Base-by-base conservation (phyloP, 257 asterid species). In the Thymus quinquecostatus region DNA sequence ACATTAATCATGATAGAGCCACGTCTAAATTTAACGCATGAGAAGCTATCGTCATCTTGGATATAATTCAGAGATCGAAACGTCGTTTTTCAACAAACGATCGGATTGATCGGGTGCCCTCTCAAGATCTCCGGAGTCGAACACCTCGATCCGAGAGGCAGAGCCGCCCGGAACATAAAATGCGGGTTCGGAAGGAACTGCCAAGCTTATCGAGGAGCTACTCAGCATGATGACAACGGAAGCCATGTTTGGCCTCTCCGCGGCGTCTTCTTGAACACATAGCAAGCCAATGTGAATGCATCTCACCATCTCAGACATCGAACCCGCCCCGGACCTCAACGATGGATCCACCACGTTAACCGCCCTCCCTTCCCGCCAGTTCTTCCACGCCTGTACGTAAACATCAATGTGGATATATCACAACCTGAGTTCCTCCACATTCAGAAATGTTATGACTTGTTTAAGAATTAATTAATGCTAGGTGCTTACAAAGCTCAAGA, bases 221-320 rank as follows among this genome's bases (percentile, higher is more conserved):
- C 48, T 80, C 8, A 80, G 72, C 87, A 83, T 83, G 0, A 74
- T 44, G 54, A 77, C 73, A 2, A 77, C 79, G 0, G 82, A 74
- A 7, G 81, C 79, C 82, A 79, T 82, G 29, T 82, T 77, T 10
- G 87, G 82, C 32, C 84, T 69, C 60, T 73, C 62, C 3, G 44
- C n/a, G 0, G 80, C 73, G 43, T 72, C 72, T 12, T 68, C 73
- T 54, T 82, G 86, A 49, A 82, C 79, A 6, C 83, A 78, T 1
- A 82, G 38, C 77, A 82, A 58, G n/a, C 79, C 80, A 1, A 82
- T 82, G 21, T 82, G 83, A 14, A 78, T 72, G 76, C 81, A 82
- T 62, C 80, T 79, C 59, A 75, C 0, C 40, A 75, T 78, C 10
- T 82, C 83, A 1, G 8, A 45, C 10, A 53, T 41, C 10, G 76